Conservation (phyloP, 495 filamentous ascomycete genomes). For the Glonium stellatum region DNA sequence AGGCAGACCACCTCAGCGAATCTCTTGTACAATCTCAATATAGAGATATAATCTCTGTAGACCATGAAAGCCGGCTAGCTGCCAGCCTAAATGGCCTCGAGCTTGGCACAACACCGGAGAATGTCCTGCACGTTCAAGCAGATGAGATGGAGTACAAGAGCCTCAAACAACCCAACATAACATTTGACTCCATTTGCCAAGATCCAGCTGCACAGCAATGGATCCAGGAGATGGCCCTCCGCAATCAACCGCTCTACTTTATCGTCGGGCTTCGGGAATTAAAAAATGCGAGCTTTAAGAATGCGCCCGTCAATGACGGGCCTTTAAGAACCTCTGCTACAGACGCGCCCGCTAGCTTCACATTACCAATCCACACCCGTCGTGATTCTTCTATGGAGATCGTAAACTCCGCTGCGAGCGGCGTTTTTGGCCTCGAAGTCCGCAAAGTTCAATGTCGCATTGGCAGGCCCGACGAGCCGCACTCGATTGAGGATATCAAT, state of each 20-base stretch:
- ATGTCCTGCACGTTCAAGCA: slow-evolving; percentile 14
- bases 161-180: slow-evolving; percentile 6
- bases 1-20: not conserved
- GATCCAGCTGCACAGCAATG: slow-evolving; percentile 4
- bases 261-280: slow-evolving; percentile 18
- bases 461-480: slow-evolving; percentile 12
- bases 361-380: slow-evolving; percentile 13
- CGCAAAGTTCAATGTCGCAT: slow-evolving; percentile 17
- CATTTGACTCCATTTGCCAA: slow-evolving; percentile 13
- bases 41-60: slow-evolving; percentile 9
- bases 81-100: slow-evolving; percentile 1
- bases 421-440: slow-evolving; percentile 11
- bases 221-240: slow-evolving; percentile 7
- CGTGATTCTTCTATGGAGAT: slow-evolving; percentile 18
- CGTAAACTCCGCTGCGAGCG: not conserved
- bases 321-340: not conserved
- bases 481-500: slow-evolving; percentile 14
- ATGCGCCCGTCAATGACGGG: slow-evolving; percentile 8
- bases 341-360: slow-evolving; percentile 4
- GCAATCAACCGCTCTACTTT: slow-evolving; percentile 14
- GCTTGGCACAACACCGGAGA: not conserved
- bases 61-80: slow-evolving; percentile 13
- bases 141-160: slow-evolving; percentile 11
- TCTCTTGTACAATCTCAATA: slow-evolving; percentile 9
- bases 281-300: slow-evolving; percentile 17